Percentiles rank a stretch among this genome's conserved stretches.
phyloP scores from a whole-genome alignment of 331 rosid species.

The Spiraea crenata region DNA sequence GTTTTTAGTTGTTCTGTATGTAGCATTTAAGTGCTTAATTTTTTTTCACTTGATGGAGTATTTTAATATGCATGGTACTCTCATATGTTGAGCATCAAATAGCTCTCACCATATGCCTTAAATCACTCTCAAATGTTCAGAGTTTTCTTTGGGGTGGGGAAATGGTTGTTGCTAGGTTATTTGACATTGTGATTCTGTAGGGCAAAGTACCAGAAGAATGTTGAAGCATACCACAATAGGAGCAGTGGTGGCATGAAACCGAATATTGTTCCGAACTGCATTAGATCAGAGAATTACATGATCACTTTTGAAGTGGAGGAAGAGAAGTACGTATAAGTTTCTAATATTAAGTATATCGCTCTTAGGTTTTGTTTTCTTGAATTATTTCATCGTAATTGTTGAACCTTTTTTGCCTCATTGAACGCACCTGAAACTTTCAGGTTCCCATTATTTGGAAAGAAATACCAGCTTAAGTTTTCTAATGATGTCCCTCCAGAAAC shows the following conservation, averaged over 20 bases:
- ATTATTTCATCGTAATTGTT: slow-evolving; percentile 4
- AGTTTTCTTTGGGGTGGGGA: background rate
- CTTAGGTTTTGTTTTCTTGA: slow-evolving; percentile 13
- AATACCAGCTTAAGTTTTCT: slow-evolving; percentile 81
- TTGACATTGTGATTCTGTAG: slow-evolving; percentile 36
- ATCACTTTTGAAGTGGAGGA: slow-evolving; percentile 96
- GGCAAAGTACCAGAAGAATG: slow-evolving; percentile 99
- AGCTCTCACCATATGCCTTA: background rate
- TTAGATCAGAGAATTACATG: slow-evolving; percentile 93
- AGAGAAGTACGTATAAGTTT: slow-evolving; percentile 66
- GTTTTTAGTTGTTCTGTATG: slow-evolving; percentile 18
- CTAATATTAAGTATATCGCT: slow-evolving; percentile 11
- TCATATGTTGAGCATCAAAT: background rate
- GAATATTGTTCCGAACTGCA: slow-evolving; percentile 95
- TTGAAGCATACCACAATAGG: slow-evolving; percentile 94
- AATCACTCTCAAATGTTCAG: background rate
- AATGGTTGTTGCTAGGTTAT: background rate
- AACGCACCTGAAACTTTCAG: slow-evolving; percentile 44
- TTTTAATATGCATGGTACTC: background rate
- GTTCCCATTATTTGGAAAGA: slow-evolving; percentile 96
- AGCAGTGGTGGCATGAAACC: slow-evolving; percentile 86
- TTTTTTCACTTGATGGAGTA: background rate
- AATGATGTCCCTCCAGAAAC: slow-evolving; percentile 72
- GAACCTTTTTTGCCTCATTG: slow-evolving; percentile 17
- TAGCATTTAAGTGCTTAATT: slow-evolving; percentile 2